Conservation (phyloP, 2,329 filamentous ascomycete species). For the Cladosporium sp. region DNA sequence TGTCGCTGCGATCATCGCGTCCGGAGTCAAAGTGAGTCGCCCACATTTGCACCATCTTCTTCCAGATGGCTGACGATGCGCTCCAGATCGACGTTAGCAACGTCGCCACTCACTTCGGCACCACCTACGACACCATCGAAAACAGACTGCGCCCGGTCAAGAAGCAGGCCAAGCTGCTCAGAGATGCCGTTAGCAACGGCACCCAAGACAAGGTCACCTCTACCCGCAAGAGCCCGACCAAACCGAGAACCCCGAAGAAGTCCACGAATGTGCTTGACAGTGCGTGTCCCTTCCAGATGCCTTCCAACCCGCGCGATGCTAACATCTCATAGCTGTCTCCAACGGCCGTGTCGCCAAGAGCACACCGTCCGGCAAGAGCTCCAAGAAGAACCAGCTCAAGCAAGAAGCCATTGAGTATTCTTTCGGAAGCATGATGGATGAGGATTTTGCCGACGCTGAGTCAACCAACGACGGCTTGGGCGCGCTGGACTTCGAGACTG, state of each 20-base stretch:
- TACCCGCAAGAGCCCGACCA: slow-evolving; percentile 17
- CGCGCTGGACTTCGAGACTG: not conserved
- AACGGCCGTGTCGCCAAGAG: slow-evolving; percentile 24
- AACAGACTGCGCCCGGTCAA: slow-evolving; percentile 44
- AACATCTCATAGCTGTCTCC: not conserved
- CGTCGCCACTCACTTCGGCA: slow-evolving; percentile 44
- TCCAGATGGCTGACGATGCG: not conserved
- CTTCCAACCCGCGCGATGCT: not conserved
- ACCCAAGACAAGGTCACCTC: slow-evolving; percentile 16
- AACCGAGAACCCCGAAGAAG: slow-evolving; percentile 16
- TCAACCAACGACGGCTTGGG: not conserved
- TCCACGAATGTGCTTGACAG: not conserved
- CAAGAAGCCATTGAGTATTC: slow-evolving; percentile 18
- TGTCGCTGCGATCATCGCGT: slow-evolving; percentile 38
- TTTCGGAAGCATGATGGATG: slow-evolving; percentile 4
- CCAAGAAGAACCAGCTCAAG: slow-evolving; percentile 25
- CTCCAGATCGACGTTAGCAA: slow-evolving; percentile 42
- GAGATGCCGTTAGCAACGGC: slow-evolving; percentile 22
- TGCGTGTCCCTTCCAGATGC: not conserved
- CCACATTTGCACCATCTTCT: not conserved
- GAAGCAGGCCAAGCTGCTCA: slow-evolving; percentile 35
- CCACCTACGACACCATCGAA: slow-evolving; percentile 48
- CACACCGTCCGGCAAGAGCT: slow-evolving; percentile 16
- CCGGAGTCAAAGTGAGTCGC: slow-evolving; percentile 30
- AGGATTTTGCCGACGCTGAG: not conserved